These are phyloP conservation scores for Tolypocladium capitatum DNA, from an alignment of 2,329 filamentous ascomycete species.

Conservation along the genomic window DNA sequence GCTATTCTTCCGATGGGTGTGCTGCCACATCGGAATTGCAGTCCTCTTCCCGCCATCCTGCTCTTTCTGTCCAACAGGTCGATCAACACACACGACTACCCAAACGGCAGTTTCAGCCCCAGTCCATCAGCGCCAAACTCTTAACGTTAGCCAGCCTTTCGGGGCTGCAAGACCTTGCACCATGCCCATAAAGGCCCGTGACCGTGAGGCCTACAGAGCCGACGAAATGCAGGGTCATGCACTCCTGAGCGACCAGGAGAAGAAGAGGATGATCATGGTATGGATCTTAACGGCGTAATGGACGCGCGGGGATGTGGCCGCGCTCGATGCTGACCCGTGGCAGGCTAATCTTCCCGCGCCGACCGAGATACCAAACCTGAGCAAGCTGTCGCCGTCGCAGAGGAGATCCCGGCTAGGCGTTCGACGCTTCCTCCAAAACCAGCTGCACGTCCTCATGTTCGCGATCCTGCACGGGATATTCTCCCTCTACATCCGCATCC, in stretches of 20 bases:
- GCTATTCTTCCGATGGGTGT: neutral
- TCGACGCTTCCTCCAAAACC: conserved; percentile 45
- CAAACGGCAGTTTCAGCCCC: neutral
- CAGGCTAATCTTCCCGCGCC: conserved; percentile 23
- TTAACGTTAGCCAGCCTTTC: conserved; percentile 11
- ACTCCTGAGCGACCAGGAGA: conserved; percentile 22
- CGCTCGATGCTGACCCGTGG: conserved; percentile 7
- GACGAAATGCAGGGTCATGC: conserved; percentile 22
- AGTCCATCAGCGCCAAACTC: neutral
- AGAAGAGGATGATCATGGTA: conserved; percentile 23
- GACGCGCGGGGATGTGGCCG: neutral
- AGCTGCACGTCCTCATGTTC: conserved; percentile 55
- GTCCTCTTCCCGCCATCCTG: neutral
- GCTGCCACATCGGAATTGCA: neutral
- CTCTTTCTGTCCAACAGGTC: neutral
- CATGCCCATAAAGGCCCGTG: conserved; percentile 22
- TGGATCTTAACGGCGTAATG: neutral
- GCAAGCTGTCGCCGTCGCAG: conserved; percentile 12
- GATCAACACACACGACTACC: neutral
- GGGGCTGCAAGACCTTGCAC: conserved; percentile 14
- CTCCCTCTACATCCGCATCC: conserved; percentile 72
- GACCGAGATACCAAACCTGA: conserved; percentile 17
- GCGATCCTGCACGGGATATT: conserved; percentile 67
- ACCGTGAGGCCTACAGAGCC: conserved; percentile 25
- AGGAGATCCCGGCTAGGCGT: conserved; percentile 37